Conservation (phyloP, 2,329 filamentous ascomycete species). For the Alternaria hordeiaustralica region DNA sequence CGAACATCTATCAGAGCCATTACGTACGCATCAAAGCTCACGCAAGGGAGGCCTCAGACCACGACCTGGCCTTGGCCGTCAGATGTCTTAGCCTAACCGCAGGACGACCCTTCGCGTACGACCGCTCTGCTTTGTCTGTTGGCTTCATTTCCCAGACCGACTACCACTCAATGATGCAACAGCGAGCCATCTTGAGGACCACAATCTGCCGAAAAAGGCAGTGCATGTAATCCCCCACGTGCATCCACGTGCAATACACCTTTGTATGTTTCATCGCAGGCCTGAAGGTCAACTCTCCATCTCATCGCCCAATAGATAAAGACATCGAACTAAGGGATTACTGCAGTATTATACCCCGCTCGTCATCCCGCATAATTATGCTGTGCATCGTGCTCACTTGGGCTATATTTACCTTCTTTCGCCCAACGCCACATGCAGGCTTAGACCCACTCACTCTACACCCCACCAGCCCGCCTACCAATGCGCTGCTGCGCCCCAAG, state of each 20-base stretch:
- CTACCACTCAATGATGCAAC: neutral
- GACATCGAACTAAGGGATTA: slow-evolving; percentile 14
- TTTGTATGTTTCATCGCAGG: slow-evolving; percentile 20
- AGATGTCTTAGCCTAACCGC: neutral
- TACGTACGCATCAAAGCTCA: neutral
- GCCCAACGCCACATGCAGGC: slow-evolving; percentile 22
- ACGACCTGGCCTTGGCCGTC: neutral
- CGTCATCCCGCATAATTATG: slow-evolving; percentile 17
- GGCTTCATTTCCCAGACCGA: neutral
- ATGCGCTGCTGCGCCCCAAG: slow-evolving; percentile 34
- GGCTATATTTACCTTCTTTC: slow-evolving; percentile 26
- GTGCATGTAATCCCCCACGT: slow-evolving; percentile 14
- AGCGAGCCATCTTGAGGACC: neutral
- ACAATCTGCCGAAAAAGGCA: neutral
- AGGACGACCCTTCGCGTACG: slow-evolving; percentile 2
- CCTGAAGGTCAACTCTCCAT: slow-evolving; percentile 5
- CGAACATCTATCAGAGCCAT: neutral
- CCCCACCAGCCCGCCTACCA: slow-evolving; percentile 18
- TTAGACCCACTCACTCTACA: slow-evolving; percentile 21
- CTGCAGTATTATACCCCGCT: slow-evolving; percentile 12
- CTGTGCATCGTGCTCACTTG: slow-evolving; percentile 15
- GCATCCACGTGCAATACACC: neutral
- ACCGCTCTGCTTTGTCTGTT: slow-evolving; percentile 1
- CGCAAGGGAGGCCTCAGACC: neutral
- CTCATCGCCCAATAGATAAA: slow-evolving; percentile 7